Percentiles rank a stretch among this genome's conserved stretches.
Conservation (phyloP, 371 early-diverging fungal genomes). For the Blakeslea trispora region DNA sequence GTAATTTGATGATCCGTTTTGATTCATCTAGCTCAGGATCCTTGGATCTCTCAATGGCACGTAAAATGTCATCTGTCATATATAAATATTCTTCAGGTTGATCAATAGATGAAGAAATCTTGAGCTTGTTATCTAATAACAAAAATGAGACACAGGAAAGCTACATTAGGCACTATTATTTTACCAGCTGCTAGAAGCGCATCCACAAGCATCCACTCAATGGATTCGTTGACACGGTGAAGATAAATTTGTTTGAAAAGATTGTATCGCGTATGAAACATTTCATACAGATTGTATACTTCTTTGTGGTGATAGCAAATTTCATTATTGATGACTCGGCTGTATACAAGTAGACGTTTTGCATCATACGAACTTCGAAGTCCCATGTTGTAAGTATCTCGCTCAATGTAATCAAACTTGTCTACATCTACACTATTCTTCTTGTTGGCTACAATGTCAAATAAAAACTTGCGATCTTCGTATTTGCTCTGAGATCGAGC, state of each 20-base stretch:
- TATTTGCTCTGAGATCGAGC: slow-evolving; percentile 42
- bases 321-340: slow-evolving; percentile 86
- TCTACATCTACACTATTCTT: slow-evolving; percentile 95
- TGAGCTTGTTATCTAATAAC: slow-evolving; percentile 58
- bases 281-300: slow-evolving; percentile 77
- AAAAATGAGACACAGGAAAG: background rate
- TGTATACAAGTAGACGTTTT: slow-evolving; percentile 75
- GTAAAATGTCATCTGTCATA: slow-evolving; percentile 87
- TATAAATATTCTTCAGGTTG: slow-evolving; percentile 71
- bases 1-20: slow-evolving; percentile 67
- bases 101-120: slow-evolving; percentile 72
- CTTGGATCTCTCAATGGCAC: slow-evolving; percentile 76
- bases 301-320: slow-evolving; percentile 89
- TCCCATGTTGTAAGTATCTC: slow-evolving; percentile 90
- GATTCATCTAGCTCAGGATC: slow-evolving; percentile 65
- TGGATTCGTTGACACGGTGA: slow-evolving; percentile 79
- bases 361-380: slow-evolving; percentile 82
- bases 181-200: slow-evolving; percentile 76
- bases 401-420: slow-evolving; percentile 94
- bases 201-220: slow-evolving; percentile 91
- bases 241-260: slow-evolving; percentile 92
- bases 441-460: slow-evolving; percentile 96
- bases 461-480: slow-evolving; percentile 69
- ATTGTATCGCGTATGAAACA: slow-evolving; percentile 92
- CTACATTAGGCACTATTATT: background rate